Evolutionary conservation across 306 rosid species (phyloP), one percentile per base, ranked within the genome.

Genomic region (Casuarina glauca): DNA sequence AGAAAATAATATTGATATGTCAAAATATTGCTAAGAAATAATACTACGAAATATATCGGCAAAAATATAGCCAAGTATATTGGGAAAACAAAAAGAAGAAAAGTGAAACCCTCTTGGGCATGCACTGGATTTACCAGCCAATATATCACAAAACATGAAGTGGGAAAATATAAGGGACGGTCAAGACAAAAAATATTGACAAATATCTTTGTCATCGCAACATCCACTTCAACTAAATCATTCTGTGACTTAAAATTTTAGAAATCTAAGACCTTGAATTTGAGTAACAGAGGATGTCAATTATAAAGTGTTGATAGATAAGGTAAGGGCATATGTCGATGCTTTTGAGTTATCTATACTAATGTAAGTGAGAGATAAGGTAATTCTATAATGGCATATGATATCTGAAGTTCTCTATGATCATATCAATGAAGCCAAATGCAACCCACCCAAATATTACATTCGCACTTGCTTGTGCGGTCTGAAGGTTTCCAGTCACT

Each of bases 371-470:
- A 48, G 11, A 9, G 2, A 46, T 46, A 46, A 6, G 50, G 50
- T 46, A 46, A 9, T 48, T 48, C 51, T 9, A 48, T 2, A 54
- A n/a, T 54, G 61, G 15, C 61, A 54, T 54, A 54, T 52, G 57
- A 6, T 54, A 58, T 9, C 16, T 12, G 4, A 58, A 58, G 15
- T 58, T 58, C 64, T 26, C 15, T 3, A 58, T 58, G 64, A 8
- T 9, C 12, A 76, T 62, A 11, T 48, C 12, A 32, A 36, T 50
- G 63, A 72, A n/a, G 62, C 46, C 68, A 26, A 26, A 26, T 44
- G 42, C 36, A 38, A 80, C 94, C 82, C 79, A 96, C 99, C 99
- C 99, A 67, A 93, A 96, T 76, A 87, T 11, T 57, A 88, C 81
- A 58, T 76, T 84, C 74, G 89, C 84, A 78, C 79, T 91, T 19